A percentile compares a stretch with the other conserved stretches of the same genome.
Evolutionary conservation across 495 filamentous ascomycete genomes (phyloP).

Genomic region (Podospora tetraspora): DNA sequence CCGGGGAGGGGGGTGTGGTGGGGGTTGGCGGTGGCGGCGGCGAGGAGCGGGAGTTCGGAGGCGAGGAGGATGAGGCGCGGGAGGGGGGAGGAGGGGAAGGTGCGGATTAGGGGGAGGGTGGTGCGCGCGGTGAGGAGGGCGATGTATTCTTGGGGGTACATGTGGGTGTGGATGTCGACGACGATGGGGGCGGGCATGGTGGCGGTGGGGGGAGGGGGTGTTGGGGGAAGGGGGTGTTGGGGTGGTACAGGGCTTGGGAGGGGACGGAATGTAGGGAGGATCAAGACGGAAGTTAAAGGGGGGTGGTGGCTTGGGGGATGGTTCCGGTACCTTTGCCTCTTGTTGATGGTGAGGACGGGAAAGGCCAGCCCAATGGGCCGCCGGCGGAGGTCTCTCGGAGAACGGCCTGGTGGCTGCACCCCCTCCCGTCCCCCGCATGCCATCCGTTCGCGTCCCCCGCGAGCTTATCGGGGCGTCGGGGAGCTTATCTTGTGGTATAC

Average conservation of each 20-base stretch:
- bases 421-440: background rate
- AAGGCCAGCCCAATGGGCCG: background rate
- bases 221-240: background rate
- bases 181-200: constrained; percentile 45
- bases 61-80: constrained; percentile 79
- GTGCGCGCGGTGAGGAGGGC: constrained; percentile 68
- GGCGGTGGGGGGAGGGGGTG: constrained; percentile 5
- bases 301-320: background rate
- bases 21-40: constrained; percentile 35
- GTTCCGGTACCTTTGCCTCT: background rate
- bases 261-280: background rate
- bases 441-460: background rate
- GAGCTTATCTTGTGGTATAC: background rate
- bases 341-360: background rate
- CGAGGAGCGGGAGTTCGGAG: constrained; percentile 54
- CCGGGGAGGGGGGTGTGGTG: constrained; percentile 46
- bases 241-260: no score
- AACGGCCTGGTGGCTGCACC: background rate
- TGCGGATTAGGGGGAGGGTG: constrained; percentile 75
- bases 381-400: background rate
- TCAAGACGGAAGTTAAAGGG: background rate
- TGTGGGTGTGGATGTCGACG: constrained; percentile 92
- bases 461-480: background rate
- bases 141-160: constrained; percentile 85
- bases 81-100: constrained; percentile 50